These are phyloP conservation scores for Lavandula angustifolia DNA, from an alignment of 257 asterid species.

Conservation along the genomic window DNA sequence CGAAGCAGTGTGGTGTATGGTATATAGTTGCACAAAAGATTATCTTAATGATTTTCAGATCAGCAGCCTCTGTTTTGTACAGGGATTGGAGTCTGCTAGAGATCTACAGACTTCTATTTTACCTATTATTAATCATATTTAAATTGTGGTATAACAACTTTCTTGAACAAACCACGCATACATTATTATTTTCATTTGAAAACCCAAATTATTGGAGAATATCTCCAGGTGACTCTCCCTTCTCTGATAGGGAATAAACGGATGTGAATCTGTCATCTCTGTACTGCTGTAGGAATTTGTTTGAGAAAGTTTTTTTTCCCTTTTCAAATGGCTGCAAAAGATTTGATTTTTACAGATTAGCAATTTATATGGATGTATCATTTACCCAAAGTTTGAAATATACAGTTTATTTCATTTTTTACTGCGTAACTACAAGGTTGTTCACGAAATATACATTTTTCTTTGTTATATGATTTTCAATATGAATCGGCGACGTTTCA, in stretches of 20 bases:
- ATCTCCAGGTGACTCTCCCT: not conserved
- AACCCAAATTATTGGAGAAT: not conserved
- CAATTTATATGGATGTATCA: conserved; percentile 9
- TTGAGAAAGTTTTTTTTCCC: conserved; percentile 15
- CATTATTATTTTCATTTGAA: not conserved
- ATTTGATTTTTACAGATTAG: not conserved
- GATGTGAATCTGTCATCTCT: not conserved
- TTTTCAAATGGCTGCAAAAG: not conserved
- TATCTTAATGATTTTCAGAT: not conserved
- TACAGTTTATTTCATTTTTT: not conserved
- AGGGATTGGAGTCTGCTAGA: not conserved
- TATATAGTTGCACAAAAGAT: not conserved
- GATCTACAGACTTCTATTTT: not conserved
- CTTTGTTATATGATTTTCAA: no score
- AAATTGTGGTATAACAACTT: not conserved
- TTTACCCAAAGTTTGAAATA: conserved; percentile 6
- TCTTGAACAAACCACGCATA: not conserved
- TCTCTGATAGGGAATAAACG: conserved; percentile 1
- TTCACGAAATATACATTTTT: no score
- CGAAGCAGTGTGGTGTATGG: no score
- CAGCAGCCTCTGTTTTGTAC: not conserved
- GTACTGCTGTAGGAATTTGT: conserved; percentile 13
- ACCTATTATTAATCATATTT: not conserved
- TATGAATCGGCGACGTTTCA: not conserved
- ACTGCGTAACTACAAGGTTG: not conserved